These are phyloP conservation scores for Penicillium atrosanguineum DNA, from an alignment of 495 filamentous ascomycete species.

Conservation along the genomic window DNA sequence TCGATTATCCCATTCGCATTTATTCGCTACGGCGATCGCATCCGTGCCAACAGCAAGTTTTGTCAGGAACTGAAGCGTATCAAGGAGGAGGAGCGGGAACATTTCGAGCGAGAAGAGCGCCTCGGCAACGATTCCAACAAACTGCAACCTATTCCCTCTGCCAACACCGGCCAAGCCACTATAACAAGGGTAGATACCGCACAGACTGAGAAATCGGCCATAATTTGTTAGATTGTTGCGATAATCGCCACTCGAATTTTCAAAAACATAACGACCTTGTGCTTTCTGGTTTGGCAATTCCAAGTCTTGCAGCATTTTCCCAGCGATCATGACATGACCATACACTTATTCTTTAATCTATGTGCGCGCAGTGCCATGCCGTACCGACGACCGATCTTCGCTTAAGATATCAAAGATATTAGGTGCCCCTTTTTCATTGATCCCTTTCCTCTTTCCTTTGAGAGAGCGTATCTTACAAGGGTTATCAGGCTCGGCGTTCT, in stretches of 20 bases:
- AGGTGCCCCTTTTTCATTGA: background rate
- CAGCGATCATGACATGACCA: constrained; percentile 1
- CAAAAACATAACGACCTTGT: background rate
- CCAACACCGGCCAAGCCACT: constrained; percentile 4
- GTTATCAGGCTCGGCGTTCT: background rate
- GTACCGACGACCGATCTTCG: background rate
- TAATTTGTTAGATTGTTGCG: constrained; percentile 14
- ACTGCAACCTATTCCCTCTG: constrained; percentile 14
- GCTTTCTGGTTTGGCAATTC: constrained; percentile 1
- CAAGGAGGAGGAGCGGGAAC: constrained; percentile 24
- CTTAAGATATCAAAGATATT: background rate
- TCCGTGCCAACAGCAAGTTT: constrained; percentile 37
- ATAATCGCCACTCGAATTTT: background rate
- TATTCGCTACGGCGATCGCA: constrained; percentile 34
- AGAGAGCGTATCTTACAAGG: background rate
- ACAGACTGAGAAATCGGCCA: constrained; percentile 24
- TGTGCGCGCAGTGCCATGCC: background rate
- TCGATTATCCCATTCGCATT: constrained; percentile 36
- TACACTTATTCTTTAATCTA: constrained; percentile 9
- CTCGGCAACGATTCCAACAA: constrained; percentile 6
- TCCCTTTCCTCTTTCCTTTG: background rate
- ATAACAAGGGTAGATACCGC: constrained; percentile 24
- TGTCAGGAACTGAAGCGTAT: constrained; percentile 38
- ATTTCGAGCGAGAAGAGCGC: constrained; percentile 19
- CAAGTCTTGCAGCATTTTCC: constrained; percentile 9